phyloP scores from a whole-genome alignment of 73 alveolate species.

The Breviolum minutum region DNA sequence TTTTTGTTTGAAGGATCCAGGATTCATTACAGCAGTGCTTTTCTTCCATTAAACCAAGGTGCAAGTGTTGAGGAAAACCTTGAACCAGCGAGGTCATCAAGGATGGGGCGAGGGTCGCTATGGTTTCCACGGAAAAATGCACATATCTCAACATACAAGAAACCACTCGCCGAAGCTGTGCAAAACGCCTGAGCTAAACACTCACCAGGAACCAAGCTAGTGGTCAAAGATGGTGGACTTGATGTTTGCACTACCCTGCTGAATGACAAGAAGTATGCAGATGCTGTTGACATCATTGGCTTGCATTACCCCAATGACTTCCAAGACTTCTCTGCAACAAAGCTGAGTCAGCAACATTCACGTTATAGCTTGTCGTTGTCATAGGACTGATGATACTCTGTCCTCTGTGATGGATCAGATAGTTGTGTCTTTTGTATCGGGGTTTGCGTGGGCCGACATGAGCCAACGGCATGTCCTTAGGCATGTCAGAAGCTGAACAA shows the following conservation, averaged over 20 bases:
- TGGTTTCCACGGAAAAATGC: too few relatives aligned
- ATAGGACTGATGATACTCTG: too few relatives aligned
- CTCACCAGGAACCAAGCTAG: conserved; percentile 66
- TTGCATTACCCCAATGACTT: conserved; percentile 79
- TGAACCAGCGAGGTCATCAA: conserved; percentile 55
- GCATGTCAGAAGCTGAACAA: conserved; percentile 60
- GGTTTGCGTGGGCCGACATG: neutral
- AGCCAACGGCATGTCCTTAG: neutral
- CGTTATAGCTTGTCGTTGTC: too few relatives aligned
- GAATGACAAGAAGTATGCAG: conserved; percentile 84
- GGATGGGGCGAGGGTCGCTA: neutral
- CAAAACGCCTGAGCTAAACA: too few relatives aligned
- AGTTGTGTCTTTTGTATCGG: too few relatives aligned
- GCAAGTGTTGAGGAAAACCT: conserved; percentile 58
- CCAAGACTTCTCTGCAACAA: conserved; percentile 48
- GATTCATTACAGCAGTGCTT: neutral
- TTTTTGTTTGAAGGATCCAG: neutral
- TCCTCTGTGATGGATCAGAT: too few relatives aligned
- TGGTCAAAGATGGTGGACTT: conserved; percentile 73
- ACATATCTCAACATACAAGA: too few relatives aligned
- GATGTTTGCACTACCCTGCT: conserved; percentile 56
- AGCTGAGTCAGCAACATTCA: neutral
- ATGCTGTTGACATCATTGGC: conserved; percentile 83
- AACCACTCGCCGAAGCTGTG: too few relatives aligned
- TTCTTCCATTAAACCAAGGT: neutral